Evolutionary conservation across 2,329 filamentous ascomycete genomes (phyloP).

Genomic region (Fusarium brachygibbosum): DNA sequence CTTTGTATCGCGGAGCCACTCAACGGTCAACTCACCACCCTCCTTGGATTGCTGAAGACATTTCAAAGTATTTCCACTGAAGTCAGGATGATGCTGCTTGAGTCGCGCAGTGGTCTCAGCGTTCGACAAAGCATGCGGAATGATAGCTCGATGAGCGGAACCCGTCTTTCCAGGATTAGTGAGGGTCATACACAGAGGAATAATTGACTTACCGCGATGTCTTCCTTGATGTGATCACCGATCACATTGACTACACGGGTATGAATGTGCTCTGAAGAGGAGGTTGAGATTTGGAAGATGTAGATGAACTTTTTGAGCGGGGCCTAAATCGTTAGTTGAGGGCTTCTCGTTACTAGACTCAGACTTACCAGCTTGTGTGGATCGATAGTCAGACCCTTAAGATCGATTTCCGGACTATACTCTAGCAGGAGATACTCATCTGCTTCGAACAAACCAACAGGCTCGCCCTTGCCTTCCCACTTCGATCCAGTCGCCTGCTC

Average conservation of each 20-base stretch:
- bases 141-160: conserved; percentile 18
- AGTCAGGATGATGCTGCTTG: background rate
- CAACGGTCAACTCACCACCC: conserved; percentile 10
- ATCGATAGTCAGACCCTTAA: conserved; percentile 1
- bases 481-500: background rate
- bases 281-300: conserved; percentile 6
- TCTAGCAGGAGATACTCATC: conserved; percentile 18
- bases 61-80: background rate
- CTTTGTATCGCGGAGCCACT: conserved; percentile 2
- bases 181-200: fast-evolving
- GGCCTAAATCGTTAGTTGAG: background rate
- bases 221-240: background rate
- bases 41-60: conserved; percentile 16
- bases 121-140: conserved; percentile 1
- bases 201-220: background rate
- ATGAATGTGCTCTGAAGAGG: conserved; percentile 2
- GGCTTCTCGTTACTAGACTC: fast-evolving
- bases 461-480: conserved; percentile 2
- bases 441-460: conserved; percentile 1
- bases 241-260: conserved; percentile 8
- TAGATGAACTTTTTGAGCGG: background rate
- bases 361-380: background rate
- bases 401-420: conserved; percentile 12
- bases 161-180: conserved; percentile 4
- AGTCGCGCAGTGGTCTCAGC: background rate